Evolutionary conservation across 1,284 basidiomycete genomes (phyloP).

Genomic region (Rhizoctonia solani): DNA sequence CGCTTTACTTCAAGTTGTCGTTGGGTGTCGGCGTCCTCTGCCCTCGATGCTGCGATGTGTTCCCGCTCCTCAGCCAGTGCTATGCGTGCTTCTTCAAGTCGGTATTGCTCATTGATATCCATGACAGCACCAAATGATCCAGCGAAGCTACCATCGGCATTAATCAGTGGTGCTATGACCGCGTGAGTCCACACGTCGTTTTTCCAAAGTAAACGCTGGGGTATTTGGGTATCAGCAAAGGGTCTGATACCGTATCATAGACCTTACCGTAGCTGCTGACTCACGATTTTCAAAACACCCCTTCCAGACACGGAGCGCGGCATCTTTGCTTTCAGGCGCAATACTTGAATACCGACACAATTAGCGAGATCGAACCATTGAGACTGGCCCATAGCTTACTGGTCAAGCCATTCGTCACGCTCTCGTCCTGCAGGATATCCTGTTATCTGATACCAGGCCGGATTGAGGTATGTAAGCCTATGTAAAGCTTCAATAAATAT

Average conservation of each 20-base stretch:
- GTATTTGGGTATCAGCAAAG: neutral
- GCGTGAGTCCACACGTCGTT: slow-evolving; percentile 23
- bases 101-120: slow-evolving; percentile 42
- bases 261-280: neutral
- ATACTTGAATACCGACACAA: neutral
- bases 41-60: slow-evolving; percentile 40
- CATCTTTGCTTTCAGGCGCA: slow-evolving; percentile 7
- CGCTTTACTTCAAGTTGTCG: slow-evolving; percentile 40
- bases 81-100: slow-evolving; percentile 41
- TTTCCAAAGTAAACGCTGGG: slow-evolving; percentile 21
- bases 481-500: neutral
- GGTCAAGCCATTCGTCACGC: slow-evolving; percentile 23
- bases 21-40: slow-evolving; percentile 39
- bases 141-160: slow-evolving; percentile 2
- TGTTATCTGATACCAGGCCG: slow-evolving; percentile 17
- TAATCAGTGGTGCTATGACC: slow-evolving; percentile 12
- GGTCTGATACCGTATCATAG: neutral
- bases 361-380: neutral
- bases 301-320: slow-evolving; percentile 9
- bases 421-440: neutral
- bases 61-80: slow-evolving; percentile 42
- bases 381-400: neutral
- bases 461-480: slow-evolving; percentile 27
- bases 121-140: slow-evolving; percentile 25
- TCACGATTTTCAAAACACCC: slow-evolving; percentile 16